Percentiles rank a stretch among this genome's conserved stretches.
Conservation (phyloP, 257 asterid species). For the Perilla frutescens region DNA sequence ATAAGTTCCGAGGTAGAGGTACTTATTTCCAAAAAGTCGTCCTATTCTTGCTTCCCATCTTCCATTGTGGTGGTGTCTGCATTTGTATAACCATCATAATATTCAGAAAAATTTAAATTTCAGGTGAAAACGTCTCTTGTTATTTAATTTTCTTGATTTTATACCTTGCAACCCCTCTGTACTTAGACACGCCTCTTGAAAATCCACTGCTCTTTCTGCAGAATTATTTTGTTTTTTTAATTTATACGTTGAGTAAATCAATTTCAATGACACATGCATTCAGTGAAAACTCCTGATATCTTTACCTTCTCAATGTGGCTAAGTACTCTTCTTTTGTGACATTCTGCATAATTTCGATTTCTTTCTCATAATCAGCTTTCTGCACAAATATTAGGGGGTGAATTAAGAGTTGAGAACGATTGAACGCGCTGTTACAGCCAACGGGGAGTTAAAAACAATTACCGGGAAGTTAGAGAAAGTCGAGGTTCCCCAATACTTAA, state of each 20-base stretch:
- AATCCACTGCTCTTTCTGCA: slow-evolving; percentile 55
- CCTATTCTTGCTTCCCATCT: slow-evolving; percentile 36
- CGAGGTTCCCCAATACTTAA: slow-evolving; percentile 46
- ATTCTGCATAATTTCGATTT: slow-evolving; percentile 54
- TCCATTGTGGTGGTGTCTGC: slow-evolving; percentile 55
- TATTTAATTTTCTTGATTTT: neutral
- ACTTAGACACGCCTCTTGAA: slow-evolving; percentile 52
- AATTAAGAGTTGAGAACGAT: neutral
- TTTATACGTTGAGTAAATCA: too few relatives aligned
- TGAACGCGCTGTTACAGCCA: neutral
- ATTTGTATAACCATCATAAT: slow-evolving; percentile 4
- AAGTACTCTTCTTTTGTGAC: slow-evolving; percentile 63
- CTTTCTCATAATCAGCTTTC: slow-evolving; percentile 37
- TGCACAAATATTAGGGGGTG: neutral
- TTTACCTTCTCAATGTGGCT: slow-evolving; percentile 44
- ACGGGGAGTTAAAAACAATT: neutral
- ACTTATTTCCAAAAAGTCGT: slow-evolving; percentile 44
- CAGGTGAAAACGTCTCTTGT: neutral
- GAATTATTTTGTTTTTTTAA: neutral
- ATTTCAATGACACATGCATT: neutral
- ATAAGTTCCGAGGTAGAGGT: slow-evolving; percentile 53
- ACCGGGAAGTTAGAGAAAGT: slow-evolving; percentile 60
- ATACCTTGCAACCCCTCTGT: neutral
- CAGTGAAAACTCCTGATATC: neutral
- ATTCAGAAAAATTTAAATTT: neutral